phyloP scores from a whole-genome alignment of 352 stramenopile species.

The Globisporangium polare region DNA sequence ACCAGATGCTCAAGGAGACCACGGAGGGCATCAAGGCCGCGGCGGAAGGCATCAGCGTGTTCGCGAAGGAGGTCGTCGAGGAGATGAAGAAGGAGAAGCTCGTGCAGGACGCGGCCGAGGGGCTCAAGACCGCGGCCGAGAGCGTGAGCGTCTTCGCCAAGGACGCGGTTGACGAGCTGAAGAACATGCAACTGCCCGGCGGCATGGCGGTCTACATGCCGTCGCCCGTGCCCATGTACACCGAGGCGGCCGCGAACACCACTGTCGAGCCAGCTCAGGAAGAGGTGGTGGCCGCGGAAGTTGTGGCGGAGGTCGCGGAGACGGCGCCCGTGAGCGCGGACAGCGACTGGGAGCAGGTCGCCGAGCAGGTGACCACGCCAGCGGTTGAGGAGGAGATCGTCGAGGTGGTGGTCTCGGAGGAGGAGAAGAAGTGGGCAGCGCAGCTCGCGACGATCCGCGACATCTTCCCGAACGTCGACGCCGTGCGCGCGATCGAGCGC shows the following conservation, averaged over 20 bases:
- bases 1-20: slow-evolving; percentile 78
- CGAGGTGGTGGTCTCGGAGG: slow-evolving; percentile 42
- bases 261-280: slow-evolving; percentile 23
- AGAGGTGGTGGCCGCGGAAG: slow-evolving; percentile 17
- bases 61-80: slow-evolving; percentile 70
- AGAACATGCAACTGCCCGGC: slow-evolving; percentile 32
- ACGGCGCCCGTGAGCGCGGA: slow-evolving; percentile 26
- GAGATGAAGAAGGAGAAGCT: slow-evolving; percentile 46
- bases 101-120: slow-evolving; percentile 12
- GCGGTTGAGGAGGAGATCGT: slow-evolving; percentile 36
- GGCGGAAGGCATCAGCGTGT: slow-evolving; percentile 66
- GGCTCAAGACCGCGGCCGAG: slow-evolving; percentile 29
- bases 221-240: slow-evolving; percentile 10
- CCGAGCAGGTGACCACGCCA: slow-evolving; percentile 19
- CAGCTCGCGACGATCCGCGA: slow-evolving; percentile 70
- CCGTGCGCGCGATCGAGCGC: slow-evolving; percentile 42
- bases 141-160: slow-evolving; percentile 35
- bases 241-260: slow-evolving; percentile 22
- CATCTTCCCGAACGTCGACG: slow-evolving; percentile 65
- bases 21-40: slow-evolving; percentile 75
- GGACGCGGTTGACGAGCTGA: slow-evolving; percentile 71
- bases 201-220: slow-evolving; percentile 6
- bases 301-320: slow-evolving; percentile 21
- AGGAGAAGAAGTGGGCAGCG: slow-evolving; percentile 76
- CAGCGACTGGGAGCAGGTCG: slow-evolving; percentile 72